phyloP scores from a whole-genome alignment of 2,329 filamentous ascomycete species.

The Onygena corvina region DNA sequence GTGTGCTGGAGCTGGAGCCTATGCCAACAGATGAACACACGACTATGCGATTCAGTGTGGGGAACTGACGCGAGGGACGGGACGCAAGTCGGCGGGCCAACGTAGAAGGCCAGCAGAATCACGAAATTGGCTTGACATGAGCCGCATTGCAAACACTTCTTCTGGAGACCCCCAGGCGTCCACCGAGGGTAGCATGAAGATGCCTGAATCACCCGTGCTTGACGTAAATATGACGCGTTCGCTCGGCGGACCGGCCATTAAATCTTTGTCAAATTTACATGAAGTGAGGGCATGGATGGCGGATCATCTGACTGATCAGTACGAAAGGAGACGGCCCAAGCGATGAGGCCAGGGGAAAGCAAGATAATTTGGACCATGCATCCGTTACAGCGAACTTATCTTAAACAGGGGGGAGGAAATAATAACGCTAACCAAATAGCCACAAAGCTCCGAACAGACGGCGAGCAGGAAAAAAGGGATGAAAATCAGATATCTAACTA shows the following conservation, averaged over 20 bases:
- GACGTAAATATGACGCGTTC: conserved; percentile 2
- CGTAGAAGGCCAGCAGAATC: conserved; percentile 1
- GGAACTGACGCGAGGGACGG: not conserved
- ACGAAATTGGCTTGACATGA: not conserved
- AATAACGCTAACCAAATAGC: conserved; percentile 4
- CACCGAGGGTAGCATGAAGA: no score
- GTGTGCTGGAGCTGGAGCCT: not conserved
- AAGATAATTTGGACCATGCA: not conserved
- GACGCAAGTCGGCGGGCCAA: not conserved
- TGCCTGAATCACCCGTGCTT: no score
- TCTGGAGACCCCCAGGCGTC: not conserved
- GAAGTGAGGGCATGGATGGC: no score
- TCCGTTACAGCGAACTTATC: no score
- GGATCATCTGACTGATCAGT: conserved; percentile 3
- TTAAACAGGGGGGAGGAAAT: conserved; percentile 2
- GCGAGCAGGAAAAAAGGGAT: conserved; percentile 1
- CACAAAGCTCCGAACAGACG: not conserved
- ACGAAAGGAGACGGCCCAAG: conserved; percentile 1
- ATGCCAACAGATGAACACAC: not conserved
- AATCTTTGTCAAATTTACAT: not conserved
- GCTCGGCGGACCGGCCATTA: not conserved
- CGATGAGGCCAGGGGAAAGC: conserved; percentile 1
- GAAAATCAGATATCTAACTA: not conserved
- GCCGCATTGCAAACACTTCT: not conserved
- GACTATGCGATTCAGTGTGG: not conserved